A percentile compares a stretch with the other conserved stretches of the same genome.
These are phyloP conservation scores for Oenanthe javanica DNA, from an alignment of 140 eudicot genomes.

Conservation along the genomic window DNA sequence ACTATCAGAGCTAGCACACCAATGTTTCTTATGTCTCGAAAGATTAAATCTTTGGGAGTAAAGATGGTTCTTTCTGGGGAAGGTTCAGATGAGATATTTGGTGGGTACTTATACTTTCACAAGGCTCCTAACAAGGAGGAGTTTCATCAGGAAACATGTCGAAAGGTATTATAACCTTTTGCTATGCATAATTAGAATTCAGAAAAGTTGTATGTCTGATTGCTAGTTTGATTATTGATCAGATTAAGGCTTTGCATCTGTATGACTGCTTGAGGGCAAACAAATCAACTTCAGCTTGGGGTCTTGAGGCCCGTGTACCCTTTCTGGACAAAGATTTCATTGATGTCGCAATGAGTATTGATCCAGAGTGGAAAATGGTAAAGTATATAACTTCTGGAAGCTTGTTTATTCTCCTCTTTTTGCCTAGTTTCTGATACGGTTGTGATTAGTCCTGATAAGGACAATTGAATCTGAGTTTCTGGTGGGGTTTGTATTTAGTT, in stretches of 20 bases:
- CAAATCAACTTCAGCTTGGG: conserved; percentile 99
- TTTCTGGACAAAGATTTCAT: conserved; percentile 31
- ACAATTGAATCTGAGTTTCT: neutral
- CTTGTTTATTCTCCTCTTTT: neutral
- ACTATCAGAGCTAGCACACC: too few relatives aligned
- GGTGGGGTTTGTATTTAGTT: neutral
- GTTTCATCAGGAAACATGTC: too few relatives aligned
- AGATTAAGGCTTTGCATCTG: conserved; percentile 97
- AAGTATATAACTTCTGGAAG: neutral
- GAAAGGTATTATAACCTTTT: neutral
- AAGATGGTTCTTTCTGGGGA: too few relatives aligned
- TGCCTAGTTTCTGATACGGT: neutral
- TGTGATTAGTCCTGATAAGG: neutral
- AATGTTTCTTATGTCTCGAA: too few relatives aligned
- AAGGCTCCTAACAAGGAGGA: too few relatives aligned
- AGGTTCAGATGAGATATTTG: too few relatives aligned
- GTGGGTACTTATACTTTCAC: too few relatives aligned
- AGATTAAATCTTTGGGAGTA: too few relatives aligned
- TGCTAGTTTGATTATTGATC: conserved; percentile 8
- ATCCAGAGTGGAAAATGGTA: conserved; percentile 96
- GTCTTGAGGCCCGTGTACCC: conserved; percentile 90
- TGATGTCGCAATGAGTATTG: conserved; percentile 85
- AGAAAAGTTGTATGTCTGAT: neutral
- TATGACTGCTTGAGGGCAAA: conserved; percentile 98
- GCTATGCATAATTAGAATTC: neutral